These are phyloP conservation scores for Posidonia oceanica DNA, from an alignment of 116 monocot genomes.

Conservation along the genomic window DNA sequence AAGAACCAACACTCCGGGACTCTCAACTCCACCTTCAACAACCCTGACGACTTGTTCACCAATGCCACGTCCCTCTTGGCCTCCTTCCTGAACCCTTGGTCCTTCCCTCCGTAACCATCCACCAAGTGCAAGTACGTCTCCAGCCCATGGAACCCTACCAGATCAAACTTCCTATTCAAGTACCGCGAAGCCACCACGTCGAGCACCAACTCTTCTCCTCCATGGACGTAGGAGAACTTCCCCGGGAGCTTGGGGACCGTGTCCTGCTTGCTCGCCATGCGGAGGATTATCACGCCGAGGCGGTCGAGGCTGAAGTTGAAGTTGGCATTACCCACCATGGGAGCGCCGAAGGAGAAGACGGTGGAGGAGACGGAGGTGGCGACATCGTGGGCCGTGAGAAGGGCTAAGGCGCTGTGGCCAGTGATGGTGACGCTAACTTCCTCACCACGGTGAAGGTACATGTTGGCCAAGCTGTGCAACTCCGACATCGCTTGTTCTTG, in stretches of 20 bases:
- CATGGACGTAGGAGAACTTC: conserved; percentile 31
- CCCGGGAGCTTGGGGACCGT: conserved; percentile 20
- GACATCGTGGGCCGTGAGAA: conserved; percentile 58
- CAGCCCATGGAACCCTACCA: too few relatives aligned
- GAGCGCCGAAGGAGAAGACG: conserved; percentile 59
- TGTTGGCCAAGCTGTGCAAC: conserved; percentile 32
- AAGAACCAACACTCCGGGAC: conserved; percentile 70
- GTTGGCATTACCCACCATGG: conserved; percentile 45
- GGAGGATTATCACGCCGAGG: conserved; percentile 12
- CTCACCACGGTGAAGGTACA: conserved; percentile 30
- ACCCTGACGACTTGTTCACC: conserved; percentile 72
- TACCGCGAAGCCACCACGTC: conserved; percentile 50
- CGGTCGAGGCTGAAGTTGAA: conserved; percentile 37
- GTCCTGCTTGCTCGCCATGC: conserved; percentile 26
- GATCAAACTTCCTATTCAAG: conserved; percentile 26
- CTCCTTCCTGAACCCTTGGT: conserved; percentile 38
- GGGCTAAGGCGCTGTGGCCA: conserved; percentile 76
- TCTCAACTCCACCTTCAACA: conserved; percentile 66
- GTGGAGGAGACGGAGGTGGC: conserved; percentile 32
- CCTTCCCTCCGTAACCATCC: conserved; percentile 64
- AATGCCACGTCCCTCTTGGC: conserved; percentile 65
- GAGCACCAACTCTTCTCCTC: conserved; percentile 51
- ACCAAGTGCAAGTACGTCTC: conserved; percentile 4
- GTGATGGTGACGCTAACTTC: conserved; percentile 62
- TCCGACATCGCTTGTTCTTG: conserved; percentile 41